Percentiles rank a stretch among this genome's conserved stretches.
These are phyloP conservation scores for Dryas alaskensis DNA, from an alignment of 306 rosid species.

Conservation along the genomic window DNA sequence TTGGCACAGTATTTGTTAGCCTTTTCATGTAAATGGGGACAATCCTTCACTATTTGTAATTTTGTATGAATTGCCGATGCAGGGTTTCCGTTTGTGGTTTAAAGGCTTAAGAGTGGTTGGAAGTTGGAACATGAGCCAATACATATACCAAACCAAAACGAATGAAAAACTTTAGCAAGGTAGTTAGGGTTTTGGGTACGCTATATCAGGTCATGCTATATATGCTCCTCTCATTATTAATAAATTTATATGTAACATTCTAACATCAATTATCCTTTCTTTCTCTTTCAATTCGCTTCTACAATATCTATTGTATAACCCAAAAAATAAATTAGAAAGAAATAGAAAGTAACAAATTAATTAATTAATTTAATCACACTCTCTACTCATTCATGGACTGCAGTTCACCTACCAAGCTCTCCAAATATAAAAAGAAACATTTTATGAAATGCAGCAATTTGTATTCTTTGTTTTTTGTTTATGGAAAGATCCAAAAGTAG, in stretches of 20 bases:
- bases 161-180: conserved; percentile 44
- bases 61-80: not conserved
- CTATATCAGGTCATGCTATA: conserved; percentile 68
- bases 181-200: conserved; percentile 38
- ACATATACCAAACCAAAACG: conserved; percentile 35
- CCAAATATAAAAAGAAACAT: not conserved
- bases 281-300: too few relatives aligned
- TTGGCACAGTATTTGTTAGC: not conserved
- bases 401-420: conserved; percentile 65
- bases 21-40: conserved; percentile 4
- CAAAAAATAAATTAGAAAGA: not conserved
- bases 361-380: not conserved
- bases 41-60: not conserved
- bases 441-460: not conserved
- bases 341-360: not conserved
- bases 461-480: not conserved
- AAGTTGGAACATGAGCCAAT: conserved; percentile 50
- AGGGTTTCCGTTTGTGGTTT: conserved; percentile 24
- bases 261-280: too few relatives aligned
- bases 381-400: conserved; percentile 55
- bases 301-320: not conserved
- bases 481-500: not conserved
- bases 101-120: conserved; percentile 48
- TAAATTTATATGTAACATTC: conserved; percentile 19
- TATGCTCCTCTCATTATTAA: conserved; percentile 72